Evolutionary conservation across 2,329 filamentous ascomycete species (phyloP).

Genomic region (Teratosphaeria nubilosa): DNA sequence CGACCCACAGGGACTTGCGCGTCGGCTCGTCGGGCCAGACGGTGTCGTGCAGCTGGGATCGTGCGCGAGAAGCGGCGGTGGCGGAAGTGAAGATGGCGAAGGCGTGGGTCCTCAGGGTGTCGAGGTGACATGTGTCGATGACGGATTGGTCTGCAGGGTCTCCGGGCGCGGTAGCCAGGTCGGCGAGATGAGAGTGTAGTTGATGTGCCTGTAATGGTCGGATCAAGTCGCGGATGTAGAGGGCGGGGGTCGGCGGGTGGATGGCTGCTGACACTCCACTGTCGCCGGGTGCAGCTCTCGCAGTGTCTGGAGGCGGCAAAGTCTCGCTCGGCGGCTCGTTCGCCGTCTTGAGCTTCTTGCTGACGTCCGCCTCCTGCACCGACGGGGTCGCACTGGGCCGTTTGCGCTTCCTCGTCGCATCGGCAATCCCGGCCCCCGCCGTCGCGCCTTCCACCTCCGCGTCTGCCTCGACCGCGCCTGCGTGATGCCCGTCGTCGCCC

Average conservation of each 20-base stretch:
- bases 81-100: constrained; percentile 63
- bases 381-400: constrained; percentile 20
- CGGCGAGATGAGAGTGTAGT: constrained; percentile 58
- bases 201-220: constrained; percentile 63
- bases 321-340: constrained; percentile 8
- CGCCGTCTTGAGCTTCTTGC: constrained; percentile 33
- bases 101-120: constrained; percentile 78
- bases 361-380: constrained; percentile 21
- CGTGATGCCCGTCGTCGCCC: neutral
- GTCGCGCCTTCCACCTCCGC: neutral
- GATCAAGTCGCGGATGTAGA: constrained; percentile 89
- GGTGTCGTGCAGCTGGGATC: constrained; percentile 62
- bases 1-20: constrained; percentile 74
- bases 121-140: constrained; percentile 65
- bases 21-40: constrained; percentile 83
- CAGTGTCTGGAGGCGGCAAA: neutral
- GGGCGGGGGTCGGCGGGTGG: constrained; percentile 47
- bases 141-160: constrained; percentile 29
- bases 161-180: constrained; percentile 51
- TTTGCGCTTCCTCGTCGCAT: constrained; percentile 24
- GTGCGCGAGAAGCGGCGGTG: constrained; percentile 64
- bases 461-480: neutral
- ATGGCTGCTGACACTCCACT: constrained; percentile 13
- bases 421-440: neutral
- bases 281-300: neutral